Evolutionary conservation across 1,139 yeast species (phyloP).

Genomic region (Taiozyma sp.): DNA sequence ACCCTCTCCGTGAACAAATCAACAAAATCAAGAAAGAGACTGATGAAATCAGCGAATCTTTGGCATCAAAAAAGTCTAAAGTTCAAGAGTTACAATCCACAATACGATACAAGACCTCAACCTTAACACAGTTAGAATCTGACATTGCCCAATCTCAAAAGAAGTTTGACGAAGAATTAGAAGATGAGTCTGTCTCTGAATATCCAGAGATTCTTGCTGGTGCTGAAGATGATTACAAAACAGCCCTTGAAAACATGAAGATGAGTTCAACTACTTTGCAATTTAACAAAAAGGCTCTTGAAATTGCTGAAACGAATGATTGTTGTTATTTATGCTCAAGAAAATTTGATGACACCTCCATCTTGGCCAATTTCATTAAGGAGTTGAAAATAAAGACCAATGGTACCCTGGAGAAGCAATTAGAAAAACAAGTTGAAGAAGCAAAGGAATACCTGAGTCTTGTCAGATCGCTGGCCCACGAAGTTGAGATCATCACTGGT

Average conservation of each 20-base stretch:
- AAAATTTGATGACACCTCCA: constrained; percentile 42
- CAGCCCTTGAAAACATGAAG: constrained; percentile 57
- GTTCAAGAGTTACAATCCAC: constrained; percentile 8
- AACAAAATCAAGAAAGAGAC: constrained; percentile 1
- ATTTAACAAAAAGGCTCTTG: constrained; percentile 61
- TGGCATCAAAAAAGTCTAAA: neutral
- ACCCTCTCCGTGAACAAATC: constrained; percentile 18
- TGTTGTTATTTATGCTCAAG: constrained; percentile 67
- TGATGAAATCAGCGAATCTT: constrained; percentile 4
- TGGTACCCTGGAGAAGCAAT: constrained; percentile 24
- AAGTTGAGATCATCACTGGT: constrained; percentile 15
- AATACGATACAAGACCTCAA: constrained; percentile 17
- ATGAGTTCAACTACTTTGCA: constrained; percentile 61
- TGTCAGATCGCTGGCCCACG: constrained; percentile 24
- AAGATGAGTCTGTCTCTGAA: constrained; percentile 44
- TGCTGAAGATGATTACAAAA: constrained; percentile 55
- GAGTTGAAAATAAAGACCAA: constrained; percentile 29
- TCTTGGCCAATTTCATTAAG: constrained; percentile 29
- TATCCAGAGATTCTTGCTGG: constrained; percentile 48
- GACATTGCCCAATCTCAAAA: constrained; percentile 14
- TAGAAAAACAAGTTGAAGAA: constrained; percentile 33
- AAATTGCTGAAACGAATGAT: constrained; percentile 49
- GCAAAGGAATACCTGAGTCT: constrained; percentile 35
- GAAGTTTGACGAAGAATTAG: constrained; percentile 21
- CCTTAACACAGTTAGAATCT: constrained; percentile 15